A percentile compares a stretch with the other conserved stretches of the same genome.
phyloP scores from a whole-genome alignment of 2,329 filamentous ascomycete species.

The Piedraia hortae region DNA sequence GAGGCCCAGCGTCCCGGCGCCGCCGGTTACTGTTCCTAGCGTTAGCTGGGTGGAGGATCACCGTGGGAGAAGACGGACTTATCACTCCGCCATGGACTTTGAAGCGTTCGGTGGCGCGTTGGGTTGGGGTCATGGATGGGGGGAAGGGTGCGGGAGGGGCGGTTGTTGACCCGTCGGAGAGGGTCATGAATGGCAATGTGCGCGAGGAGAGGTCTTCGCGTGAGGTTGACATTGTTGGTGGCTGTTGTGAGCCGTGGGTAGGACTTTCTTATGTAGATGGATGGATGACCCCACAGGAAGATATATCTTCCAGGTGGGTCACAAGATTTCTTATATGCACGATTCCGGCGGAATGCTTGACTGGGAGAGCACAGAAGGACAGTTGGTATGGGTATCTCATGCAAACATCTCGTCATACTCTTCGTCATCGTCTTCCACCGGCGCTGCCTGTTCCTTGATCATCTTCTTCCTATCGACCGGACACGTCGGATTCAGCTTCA shows the following conservation, averaged over 20 bases:
- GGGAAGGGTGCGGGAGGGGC: constrained; percentile 19
- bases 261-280: background rate
- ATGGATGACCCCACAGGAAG: background rate
- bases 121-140: constrained; percentile 15
- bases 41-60: background rate
- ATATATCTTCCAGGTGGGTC: background rate
- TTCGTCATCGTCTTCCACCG: constrained; percentile 18
- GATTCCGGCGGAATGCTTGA: background rate
- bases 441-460: constrained; percentile 17
- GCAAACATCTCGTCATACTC: background rate
- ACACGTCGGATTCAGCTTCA: constrained; percentile 35
- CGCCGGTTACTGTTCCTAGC: constrained; percentile 29
- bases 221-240: background rate
- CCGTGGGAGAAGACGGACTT: constrained; percentile 13
- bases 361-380: no score
- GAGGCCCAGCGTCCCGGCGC: constrained; percentile 34
- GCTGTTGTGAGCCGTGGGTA: background rate
- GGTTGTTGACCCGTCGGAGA: constrained; percentile 20
- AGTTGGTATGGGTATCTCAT: background rate
- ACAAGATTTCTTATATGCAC: background rate
- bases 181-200: constrained; percentile 21
- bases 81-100: constrained; percentile 26
- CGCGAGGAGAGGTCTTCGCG: constrained; percentile 15
- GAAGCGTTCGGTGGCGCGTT: constrained; percentile 21
- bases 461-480: constrained; percentile 32